These are phyloP conservation scores for Aegilops tauschii DNA, from an alignment of 176 grass and related monocot genomes.

Conservation along the genomic window DNA sequence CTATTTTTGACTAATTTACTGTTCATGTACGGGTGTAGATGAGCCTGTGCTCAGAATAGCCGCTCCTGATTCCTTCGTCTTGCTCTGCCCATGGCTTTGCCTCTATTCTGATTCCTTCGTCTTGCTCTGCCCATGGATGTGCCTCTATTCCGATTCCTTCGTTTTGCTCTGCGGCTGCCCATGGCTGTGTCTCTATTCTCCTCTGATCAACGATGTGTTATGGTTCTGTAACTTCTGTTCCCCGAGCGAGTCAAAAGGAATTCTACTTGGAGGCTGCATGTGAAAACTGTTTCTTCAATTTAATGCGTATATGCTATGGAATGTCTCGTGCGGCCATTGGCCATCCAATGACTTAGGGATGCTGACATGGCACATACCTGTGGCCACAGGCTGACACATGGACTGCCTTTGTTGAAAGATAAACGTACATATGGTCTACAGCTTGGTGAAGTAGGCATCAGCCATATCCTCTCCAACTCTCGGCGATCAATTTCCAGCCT, in stretches of 20 bases:
- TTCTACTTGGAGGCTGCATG: neutral
- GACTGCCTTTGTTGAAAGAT: neutral
- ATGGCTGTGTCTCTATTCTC: neutral
- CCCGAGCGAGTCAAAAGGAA: neutral
- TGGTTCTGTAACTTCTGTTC: neutral
- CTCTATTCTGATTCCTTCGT: neutral
- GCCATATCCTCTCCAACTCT: slow-evolving; percentile 22
- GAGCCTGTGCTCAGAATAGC: neutral
- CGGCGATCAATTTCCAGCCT: slow-evolving; percentile 28
- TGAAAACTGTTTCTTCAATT: neutral
- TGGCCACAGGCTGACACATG: neutral
- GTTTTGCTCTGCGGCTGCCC: too few relatives aligned
- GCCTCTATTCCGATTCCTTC: neutral
- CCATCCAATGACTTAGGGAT: neutral
- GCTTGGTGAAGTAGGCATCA: neutral
- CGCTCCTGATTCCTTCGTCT: too few relatives aligned
- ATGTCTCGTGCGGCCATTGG: neutral
- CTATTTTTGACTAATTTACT: too few relatives aligned
- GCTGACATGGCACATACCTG: slow-evolving; percentile 12
- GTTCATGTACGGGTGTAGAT: neutral
- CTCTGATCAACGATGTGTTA: neutral
- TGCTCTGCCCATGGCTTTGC: too few relatives aligned
- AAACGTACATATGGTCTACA: slow-evolving; percentile 34
- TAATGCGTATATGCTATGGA: neutral
- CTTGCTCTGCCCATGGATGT: too few relatives aligned